Base-by-base conservation (phyloP, 192 early-diverging fungal species). In the Linnemannia elongata region DNA sequence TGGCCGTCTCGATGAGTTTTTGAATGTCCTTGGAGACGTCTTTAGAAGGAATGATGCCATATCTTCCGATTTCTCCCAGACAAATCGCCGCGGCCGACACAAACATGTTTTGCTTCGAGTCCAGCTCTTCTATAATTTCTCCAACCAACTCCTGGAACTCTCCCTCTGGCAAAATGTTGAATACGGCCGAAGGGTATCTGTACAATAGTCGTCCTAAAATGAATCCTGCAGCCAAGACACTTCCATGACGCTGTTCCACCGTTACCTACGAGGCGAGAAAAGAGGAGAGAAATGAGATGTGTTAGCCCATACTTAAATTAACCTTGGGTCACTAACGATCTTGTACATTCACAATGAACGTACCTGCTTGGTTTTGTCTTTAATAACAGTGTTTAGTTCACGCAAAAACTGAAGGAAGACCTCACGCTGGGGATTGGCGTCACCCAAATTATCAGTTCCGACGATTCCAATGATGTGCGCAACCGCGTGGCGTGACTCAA, bases 401-500 rank as follows among this genome's bases (percentile, higher is more conserved):
- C 88, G 69, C 5, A 94, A 45, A 30, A 93, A 86, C 24, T 83
- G 83, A 15, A 72, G 66, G 63, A 94, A 87, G n/a, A 68, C 38
- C 18, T 74, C 60, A 7, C 79, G 70, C 41, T 90, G 80, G 27
- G 74, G 87, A 1, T 66, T 78, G n/a, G 74, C 66, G 24, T 70
- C 76, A 8, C 87, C 88, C 36, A 93, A 42, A 22, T 92, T 88
- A 30, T 90, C 92, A 42, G 95, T 96, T 24, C 91, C 89, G 10
- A 96, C 89, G n/a, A 96, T 92, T 42, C 94, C 96, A 41, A 96
- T 89, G 17, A 96, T 90, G 73, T 94, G 94, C 0, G 94, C 93
- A 88, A 95, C 95, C 30, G 91, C 87, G 13, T 71, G 82, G 57
- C 95, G 87, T 6, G 96, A 93, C 60, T 96, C 96, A 10, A 89